phyloP scores from a whole-genome alignment of 2,329 filamentous ascomycete species.

The Polytolypa hystricis region DNA sequence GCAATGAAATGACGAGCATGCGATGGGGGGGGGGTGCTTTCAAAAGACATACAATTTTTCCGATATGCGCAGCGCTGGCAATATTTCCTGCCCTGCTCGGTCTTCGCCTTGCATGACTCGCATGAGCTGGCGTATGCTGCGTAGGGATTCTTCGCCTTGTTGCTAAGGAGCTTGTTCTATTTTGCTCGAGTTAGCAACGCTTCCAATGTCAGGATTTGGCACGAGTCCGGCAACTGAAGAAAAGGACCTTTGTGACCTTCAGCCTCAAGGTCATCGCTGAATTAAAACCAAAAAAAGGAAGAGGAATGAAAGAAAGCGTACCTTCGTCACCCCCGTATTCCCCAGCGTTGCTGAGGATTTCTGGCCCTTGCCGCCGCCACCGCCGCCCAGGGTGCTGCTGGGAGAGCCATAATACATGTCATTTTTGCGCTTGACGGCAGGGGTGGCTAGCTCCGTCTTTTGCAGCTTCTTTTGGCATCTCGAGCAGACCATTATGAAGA shows the following conservation, averaged over 20 bases:
- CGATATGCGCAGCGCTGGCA: conserved; percentile 55
- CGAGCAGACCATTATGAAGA: conserved; percentile 48
- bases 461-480: conserved; percentile 54
- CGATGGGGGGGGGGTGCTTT: too few species aligned
- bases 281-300: conserved; percentile 3
- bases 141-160: conserved; percentile 55
- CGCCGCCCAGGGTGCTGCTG: conserved; percentile 26
- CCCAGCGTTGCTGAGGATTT: conserved; percentile 44
- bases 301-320: conserved; percentile 25
- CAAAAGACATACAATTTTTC: conserved; percentile 45
- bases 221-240: too few species aligned
- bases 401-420: conserved; percentile 56
- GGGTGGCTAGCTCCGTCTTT: conserved; percentile 51
- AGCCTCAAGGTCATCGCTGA: too few species aligned
- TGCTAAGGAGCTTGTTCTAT: conserved; percentile 54
- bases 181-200: too few species aligned
- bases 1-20: too few species aligned
- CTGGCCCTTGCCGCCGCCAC: conserved; percentile 28
- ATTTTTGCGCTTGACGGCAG: conserved; percentile 54
- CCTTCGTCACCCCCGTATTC: conserved; percentile 50
- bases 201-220: too few species aligned
- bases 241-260: too few species aligned
- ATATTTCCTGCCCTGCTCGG: conserved; percentile 49
- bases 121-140: conserved; percentile 53
- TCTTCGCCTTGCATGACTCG: conserved; percentile 51